phyloP scores from a whole-genome alignment of 2,329 filamentous ascomycete species.

The Botrytis tulipae region DNA sequence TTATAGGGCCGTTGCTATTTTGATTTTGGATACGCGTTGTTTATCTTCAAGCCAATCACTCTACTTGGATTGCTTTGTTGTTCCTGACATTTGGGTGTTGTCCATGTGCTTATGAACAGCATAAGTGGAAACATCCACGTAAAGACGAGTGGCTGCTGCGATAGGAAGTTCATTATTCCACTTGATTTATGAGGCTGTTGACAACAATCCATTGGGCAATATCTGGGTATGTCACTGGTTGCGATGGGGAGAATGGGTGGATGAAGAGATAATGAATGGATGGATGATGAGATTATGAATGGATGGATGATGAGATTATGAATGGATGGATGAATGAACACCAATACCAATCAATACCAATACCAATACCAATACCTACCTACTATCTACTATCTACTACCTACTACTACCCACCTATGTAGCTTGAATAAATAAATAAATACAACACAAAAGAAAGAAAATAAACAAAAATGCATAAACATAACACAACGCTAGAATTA shows the following conservation, averaged over 20 bases:
- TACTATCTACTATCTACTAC: no score
- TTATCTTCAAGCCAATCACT: neutral
- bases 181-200: neutral
- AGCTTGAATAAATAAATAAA: neutral
- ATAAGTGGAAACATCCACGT: constrained; percentile 1
- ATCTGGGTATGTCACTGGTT: neutral
- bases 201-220: neutral
- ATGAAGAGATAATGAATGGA: neutral
- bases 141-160: neutral
- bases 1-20: neutral
- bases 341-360: neutral
- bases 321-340: neutral
- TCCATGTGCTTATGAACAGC: neutral
- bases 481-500: neutral
- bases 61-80: neutral
- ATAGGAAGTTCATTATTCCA: neutral
- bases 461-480: neutral
- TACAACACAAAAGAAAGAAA: neutral
- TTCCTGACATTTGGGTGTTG: neutral
- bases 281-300: no score
- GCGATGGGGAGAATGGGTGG: neutral
- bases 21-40: constrained; percentile 5
- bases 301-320: neutral
- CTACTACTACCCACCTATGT: neutral
- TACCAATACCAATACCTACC: no score